A percentile compares a stretch with the other conserved stretches of the same genome.
Conservation (phyloP, 768 basidiomycete genomes). For the Tricholoma hemisulphureum region DNA sequence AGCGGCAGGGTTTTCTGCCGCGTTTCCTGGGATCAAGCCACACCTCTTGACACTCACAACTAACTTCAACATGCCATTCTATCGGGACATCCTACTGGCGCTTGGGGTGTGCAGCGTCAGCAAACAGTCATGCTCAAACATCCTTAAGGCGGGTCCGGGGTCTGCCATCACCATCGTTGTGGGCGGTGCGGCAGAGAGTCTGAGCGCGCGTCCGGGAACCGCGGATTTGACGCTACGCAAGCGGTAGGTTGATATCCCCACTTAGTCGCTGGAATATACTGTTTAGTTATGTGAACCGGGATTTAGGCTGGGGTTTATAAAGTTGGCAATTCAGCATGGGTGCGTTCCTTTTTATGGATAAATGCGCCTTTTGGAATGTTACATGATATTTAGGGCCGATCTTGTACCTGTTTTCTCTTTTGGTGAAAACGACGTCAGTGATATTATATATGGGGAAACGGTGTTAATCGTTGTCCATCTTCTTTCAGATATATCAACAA, state of each 20-base stretch:
- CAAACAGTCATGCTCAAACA: conserved; percentile 86
- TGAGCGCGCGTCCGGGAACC: conserved; percentile 95
- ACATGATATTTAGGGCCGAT: conserved; percentile 68
- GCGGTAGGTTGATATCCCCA: conserved; percentile 42
- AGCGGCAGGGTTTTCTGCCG: conserved; percentile 88
- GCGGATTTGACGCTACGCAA: conserved; percentile 81
- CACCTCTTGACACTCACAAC: conserved; percentile 88
- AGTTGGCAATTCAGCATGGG: conserved; percentile 89
- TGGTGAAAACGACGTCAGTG: conserved; percentile 92
- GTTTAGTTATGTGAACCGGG: not conserved
- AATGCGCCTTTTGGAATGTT: not conserved
- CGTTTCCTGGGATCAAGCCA: conserved; percentile 89
- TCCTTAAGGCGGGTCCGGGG: conserved; percentile 62
- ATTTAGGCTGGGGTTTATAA: conserved; percentile 87
- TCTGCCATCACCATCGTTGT: conserved; percentile 91
- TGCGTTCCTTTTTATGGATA: conserved; percentile 30
- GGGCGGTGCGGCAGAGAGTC: conserved; percentile 92
- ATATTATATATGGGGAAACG: not conserved
- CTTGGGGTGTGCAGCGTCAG: conserved; percentile 93
- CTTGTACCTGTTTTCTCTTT: conserved; percentile 98
- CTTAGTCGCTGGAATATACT: not conserved
- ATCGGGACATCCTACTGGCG: conserved; percentile 85
- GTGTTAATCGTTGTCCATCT: not conserved
- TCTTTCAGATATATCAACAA: conserved; percentile 87
- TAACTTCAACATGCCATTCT: conserved; percentile 91